A percentile compares a stretch with the other conserved stretches of the same genome.
phyloP scores from a whole-genome alignment of 2,329 filamentous ascomycete species.

The Elsinoe necatrix region DNA sequence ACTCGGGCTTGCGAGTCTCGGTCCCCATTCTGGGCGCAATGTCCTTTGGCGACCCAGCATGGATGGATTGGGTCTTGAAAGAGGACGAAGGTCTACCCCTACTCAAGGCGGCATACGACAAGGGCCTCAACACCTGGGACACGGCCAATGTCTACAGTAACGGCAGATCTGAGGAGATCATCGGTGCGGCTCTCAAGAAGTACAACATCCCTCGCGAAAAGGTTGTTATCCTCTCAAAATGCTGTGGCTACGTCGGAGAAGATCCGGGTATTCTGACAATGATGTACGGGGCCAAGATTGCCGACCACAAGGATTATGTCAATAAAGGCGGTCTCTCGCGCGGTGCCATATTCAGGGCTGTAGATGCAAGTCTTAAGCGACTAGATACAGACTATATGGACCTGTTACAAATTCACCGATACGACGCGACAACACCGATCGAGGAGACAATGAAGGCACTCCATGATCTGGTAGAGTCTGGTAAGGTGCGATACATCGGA shows the following conservation, averaged over 20 bases:
- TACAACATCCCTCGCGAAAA: slow-evolving; percentile 50
- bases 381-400: slow-evolving; percentile 40
- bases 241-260: slow-evolving; percentile 40
- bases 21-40: slow-evolving; percentile 51
- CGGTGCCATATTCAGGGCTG: slow-evolving; percentile 40
- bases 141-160: slow-evolving; percentile 48
- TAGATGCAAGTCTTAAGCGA: slow-evolving; percentile 36
- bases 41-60: slow-evolving; percentile 38
- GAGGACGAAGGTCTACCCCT: slow-evolving; percentile 29
- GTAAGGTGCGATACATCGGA: slow-evolving; percentile 41
- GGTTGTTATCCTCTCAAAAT: slow-evolving; percentile 52
- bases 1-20: slow-evolving; percentile 48
- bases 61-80: slow-evolving; percentile 36
- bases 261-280: slow-evolving; percentile 31
- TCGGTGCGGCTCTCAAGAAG: slow-evolving; percentile 53
- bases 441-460: slow-evolving; percentile 42
- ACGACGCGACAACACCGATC: slow-evolving; percentile 34
- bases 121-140: slow-evolving; percentile 41
- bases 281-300: slow-evolving; percentile 35
- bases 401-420: slow-evolving; percentile 44
- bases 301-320: slow-evolving; percentile 42
- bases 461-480: slow-evolving; percentile 36
- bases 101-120: slow-evolving; percentile 35
- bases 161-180: slow-evolving; percentile 46
- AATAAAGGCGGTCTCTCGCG: slow-evolving; percentile 37